Evolutionary conservation across 2,329 filamentous ascomycete species (phyloP), one percentile per base, ranked within the genome.

Genomic region (Trichoderma sp.): DNA sequence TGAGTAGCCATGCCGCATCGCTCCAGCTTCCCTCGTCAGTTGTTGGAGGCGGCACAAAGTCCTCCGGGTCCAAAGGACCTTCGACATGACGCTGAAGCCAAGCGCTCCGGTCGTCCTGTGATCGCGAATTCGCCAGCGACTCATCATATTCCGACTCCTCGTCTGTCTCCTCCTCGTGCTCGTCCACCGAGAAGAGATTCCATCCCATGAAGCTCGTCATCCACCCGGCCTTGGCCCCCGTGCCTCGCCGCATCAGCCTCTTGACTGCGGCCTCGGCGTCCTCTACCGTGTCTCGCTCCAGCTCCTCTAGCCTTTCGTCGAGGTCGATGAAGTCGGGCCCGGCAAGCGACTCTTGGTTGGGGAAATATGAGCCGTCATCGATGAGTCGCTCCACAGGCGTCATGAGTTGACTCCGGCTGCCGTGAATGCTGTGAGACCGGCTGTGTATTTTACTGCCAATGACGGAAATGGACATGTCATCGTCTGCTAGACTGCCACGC

Each of bases 1-100:
- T 90, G 70, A 92, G 80, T 61, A 92, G 79, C 90, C 90, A 92
- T 17, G 89, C 89, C 30, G 89, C 90, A 79, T 92, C 90, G 71
- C 88, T 85, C 90, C 90, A 92, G 9, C 86, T 86, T 17, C 88
- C 88, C 57, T 88, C 85, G 66, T 91, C 85, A 9, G 84, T 81
- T 55, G 84, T 85, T 65, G 82, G 82, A 11, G 84, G 82, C 36
- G 77, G 87, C 77, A 90, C 81, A 11, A 80, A 80, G 63, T 87
- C 85, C 62, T 85, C 82, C 0, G 82, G 78, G 34, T 78, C 81
- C 3, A 82, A 79, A 66, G 84, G 78, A 57, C 83, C 83, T 74
- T 84, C 84, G 30, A 82, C 80, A 63, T 82, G 80, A 47, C 80
- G 77, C 28, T 77, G 77, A 43, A 81, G 81, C 71, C 79, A 81